Evolutionary conservation across 2,329 filamentous ascomycete species (phyloP).

Genomic region (Nemania abortiva): DNA sequence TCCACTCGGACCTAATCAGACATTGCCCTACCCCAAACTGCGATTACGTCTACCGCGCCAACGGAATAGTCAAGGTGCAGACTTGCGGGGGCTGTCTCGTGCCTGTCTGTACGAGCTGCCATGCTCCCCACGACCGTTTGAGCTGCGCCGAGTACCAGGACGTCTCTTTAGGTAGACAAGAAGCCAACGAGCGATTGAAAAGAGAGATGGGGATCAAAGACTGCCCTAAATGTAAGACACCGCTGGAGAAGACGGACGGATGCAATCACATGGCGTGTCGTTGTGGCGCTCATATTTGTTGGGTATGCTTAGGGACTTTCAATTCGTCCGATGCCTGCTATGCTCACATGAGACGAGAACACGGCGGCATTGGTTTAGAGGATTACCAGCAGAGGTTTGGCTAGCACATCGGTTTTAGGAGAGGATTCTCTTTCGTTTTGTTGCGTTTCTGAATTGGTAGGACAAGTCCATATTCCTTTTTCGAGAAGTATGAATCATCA

Average conservation of each 20-base stretch:
- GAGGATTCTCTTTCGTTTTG: too few relatives aligned
- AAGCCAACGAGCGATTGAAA: constrained; percentile 51
- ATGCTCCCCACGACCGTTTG: constrained; percentile 50
- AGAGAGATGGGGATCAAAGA: constrained; percentile 54
- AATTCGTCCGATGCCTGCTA: constrained; percentile 40
- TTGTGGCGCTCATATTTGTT: constrained; percentile 61
- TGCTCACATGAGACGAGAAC: constrained; percentile 42
- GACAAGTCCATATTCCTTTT: too few relatives aligned
- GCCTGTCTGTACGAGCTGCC: constrained; percentile 54
- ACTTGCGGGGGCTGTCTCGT: constrained; percentile 54
- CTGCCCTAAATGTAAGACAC: constrained; percentile 56
- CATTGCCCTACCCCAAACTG: constrained; percentile 61
- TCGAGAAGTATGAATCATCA: too few relatives aligned
- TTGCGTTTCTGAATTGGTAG: too few relatives aligned
- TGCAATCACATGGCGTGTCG: constrained; percentile 62
- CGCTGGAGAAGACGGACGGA: constrained; percentile 58
- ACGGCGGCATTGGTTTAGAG: constrained; percentile 12
- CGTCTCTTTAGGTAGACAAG: constrained; percentile 42
- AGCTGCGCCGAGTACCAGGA: constrained; percentile 54
- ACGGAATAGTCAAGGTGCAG: background rate
- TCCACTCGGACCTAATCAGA: constrained; percentile 50
- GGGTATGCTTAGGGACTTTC: constrained; percentile 59
- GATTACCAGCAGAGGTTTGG: constrained; percentile 21
- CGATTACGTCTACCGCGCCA: constrained; percentile 55
- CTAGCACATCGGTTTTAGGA: background rate